Evolutionary conservation across 108 stramenopile species (phyloP).

Genomic region (Fistulifera solaris): DNA sequence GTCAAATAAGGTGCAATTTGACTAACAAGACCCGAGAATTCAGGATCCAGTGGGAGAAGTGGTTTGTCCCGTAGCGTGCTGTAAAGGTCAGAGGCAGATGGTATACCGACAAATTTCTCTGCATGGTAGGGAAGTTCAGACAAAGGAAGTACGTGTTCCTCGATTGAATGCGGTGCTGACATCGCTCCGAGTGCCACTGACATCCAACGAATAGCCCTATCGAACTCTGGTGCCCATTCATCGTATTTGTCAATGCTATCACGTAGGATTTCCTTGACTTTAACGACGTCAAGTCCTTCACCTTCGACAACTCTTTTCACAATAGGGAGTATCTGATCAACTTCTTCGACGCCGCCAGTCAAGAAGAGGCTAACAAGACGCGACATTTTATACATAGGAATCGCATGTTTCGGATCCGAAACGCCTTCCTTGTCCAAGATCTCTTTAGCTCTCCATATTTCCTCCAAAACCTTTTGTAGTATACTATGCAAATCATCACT

Average conservation of each 20-base stretch:
- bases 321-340: conserved; percentile 55
- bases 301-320: conserved; percentile 68
- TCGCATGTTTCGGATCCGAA: conserved; percentile 65
- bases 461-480: conserved; percentile 38
- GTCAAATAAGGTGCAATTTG: conserved; percentile 73
- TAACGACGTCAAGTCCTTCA: conserved; percentile 76
- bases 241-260: conserved; percentile 62
- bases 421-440: conserved; percentile 77
- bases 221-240: conserved; percentile 78
- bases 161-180: conserved; percentile 45
- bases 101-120: conserved; percentile 46
- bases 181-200: conserved; percentile 60
- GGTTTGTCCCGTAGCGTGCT: conserved; percentile 57
- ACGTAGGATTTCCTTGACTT: conserved; percentile 67
- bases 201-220: conserved; percentile 64
- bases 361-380: conserved; percentile 63
- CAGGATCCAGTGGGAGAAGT: conserved; percentile 58
- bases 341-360: conserved; percentile 60
- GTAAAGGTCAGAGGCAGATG: conserved; percentile 65
- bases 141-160: conserved; percentile 59
- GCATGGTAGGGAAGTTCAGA: conserved; percentile 39
- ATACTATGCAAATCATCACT: conserved; percentile 62
- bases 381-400: conserved; percentile 58
- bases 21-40: conserved; percentile 59
- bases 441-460: conserved; percentile 79